phyloP scores from a whole-genome alignment of 208 protist species.

The Trypanosoma melophagium region DNA sequence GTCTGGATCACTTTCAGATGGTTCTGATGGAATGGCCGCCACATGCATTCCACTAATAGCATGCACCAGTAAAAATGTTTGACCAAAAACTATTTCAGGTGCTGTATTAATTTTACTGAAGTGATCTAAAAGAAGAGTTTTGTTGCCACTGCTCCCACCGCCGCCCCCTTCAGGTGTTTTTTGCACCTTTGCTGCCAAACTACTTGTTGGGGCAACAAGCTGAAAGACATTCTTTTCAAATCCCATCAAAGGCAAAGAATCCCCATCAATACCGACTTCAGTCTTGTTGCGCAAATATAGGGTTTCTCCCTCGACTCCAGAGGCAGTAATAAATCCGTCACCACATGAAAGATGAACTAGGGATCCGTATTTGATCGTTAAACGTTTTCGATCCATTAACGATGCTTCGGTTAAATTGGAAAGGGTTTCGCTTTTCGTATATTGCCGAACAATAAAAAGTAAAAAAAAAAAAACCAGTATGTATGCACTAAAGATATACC shows the following conservation, averaged over 20 bases:
- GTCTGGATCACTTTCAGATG: slow-evolving; percentile 59
- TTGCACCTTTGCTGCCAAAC: slow-evolving; percentile 15
- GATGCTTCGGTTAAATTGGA: too few species aligned
- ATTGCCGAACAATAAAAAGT: neutral
- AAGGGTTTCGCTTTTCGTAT: neutral
- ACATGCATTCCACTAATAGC: slow-evolving; percentile 56
- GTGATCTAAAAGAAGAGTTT: slow-evolving; percentile 21
- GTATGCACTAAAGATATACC: too few species aligned
- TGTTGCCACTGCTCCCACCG: slow-evolving; percentile 4
- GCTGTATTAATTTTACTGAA: slow-evolving; percentile 33
- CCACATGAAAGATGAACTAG: slow-evolving; percentile 65
- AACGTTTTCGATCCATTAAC: slow-evolving; percentile 52
- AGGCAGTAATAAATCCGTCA: slow-evolving; percentile 61
- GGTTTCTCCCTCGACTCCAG: slow-evolving; percentile 46
- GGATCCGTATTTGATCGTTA: slow-evolving; percentile 49
- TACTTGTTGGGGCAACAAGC: slow-evolving; percentile 39
- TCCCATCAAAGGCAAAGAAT: slow-evolving; percentile 50
- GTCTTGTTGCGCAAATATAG: slow-evolving; percentile 45
- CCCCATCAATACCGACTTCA: slow-evolving; percentile 40
- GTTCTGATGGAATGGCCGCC: slow-evolving; percentile 50
- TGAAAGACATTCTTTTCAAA: slow-evolving; percentile 63
- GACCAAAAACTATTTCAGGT: slow-evolving; percentile 63
- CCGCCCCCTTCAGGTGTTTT: neutral
- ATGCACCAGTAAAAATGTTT: slow-evolving; percentile 65
- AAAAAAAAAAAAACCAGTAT: too few species aligned